A percentile compares a stretch with the other conserved stretches of the same genome.
These are phyloP conservation scores for Cadophora gregata DNA, from an alignment of 2,329 filamentous ascomycete genomes.

Conservation along the genomic window DNA sequence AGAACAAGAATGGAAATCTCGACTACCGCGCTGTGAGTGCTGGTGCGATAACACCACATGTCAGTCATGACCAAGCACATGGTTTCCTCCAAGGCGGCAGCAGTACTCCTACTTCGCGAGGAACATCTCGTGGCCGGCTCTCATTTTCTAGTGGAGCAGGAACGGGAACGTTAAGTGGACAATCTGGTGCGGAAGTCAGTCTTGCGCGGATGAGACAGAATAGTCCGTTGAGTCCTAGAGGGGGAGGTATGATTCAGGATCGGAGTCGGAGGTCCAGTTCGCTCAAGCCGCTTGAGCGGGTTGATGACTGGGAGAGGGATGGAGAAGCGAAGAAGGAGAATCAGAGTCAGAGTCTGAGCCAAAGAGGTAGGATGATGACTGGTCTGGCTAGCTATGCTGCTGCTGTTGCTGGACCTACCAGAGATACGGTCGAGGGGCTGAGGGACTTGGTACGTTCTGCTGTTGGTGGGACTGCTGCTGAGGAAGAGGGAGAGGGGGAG, in stretches of 20 bases:
- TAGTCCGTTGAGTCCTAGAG: constrained; percentile 45
- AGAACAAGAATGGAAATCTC: constrained; percentile 45
- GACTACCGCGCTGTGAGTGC: constrained; percentile 52
- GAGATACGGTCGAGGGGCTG: constrained; percentile 31
- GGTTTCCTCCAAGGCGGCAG: constrained; percentile 34
- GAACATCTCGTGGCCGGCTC: constrained; percentile 27
- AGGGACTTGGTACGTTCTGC: constrained; percentile 21
- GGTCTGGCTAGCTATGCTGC: constrained; percentile 44
- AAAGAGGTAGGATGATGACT: constrained; percentile 33
- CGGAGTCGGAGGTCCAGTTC: constrained; percentile 35
- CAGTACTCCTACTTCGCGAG: background rate
- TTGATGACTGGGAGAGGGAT: constrained; percentile 21
- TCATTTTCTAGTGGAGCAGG: constrained; percentile 22
- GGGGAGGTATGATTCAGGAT: constrained; percentile 39
- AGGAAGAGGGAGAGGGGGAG: background rate
- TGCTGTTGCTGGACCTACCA: constrained; percentile 36
- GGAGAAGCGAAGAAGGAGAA: background rate
- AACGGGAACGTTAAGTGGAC: constrained; percentile 19
- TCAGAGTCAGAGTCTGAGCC: no score
- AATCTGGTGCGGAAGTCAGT: constrained; percentile 50
- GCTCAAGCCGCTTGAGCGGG: constrained; percentile 30
- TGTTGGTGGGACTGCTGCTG: constrained; percentile 19
- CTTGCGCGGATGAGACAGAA: constrained; percentile 51
- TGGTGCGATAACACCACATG: constrained; percentile 40
- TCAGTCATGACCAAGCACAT: constrained; percentile 38